Evolutionary conservation across 495 filamentous ascomycete species (phyloP).

Genomic region (Cladorrhinum samala): DNA sequence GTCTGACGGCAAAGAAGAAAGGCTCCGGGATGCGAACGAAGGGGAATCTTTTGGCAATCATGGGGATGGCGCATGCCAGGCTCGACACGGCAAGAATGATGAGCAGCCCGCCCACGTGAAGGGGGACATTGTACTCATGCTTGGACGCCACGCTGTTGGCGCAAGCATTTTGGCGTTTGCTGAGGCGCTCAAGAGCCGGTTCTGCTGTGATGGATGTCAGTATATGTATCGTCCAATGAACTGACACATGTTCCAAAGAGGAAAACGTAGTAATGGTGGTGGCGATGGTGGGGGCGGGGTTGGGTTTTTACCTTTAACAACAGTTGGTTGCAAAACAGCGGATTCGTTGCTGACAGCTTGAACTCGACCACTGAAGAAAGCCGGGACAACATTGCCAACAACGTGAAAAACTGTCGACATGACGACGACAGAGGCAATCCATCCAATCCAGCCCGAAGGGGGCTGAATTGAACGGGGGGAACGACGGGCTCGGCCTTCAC

Average conservation of each 20-base stretch:
- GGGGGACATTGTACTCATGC: constrained; percentile 56
- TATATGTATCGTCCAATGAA: neutral
- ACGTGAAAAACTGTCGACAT: constrained; percentile 19
- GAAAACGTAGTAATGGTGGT: no score
- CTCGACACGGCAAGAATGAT: constrained; percentile 66
- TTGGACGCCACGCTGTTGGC: constrained; percentile 6
- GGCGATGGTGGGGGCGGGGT: no score
- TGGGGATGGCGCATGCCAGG: constrained; percentile 53
- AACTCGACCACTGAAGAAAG: no score
- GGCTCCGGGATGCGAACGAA: constrained; percentile 36
- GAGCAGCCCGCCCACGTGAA: constrained; percentile 70
- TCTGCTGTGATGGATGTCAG: neutral
- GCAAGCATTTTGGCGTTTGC: constrained; percentile 15
- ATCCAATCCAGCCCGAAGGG: constrained; percentile 24
- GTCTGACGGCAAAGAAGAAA: constrained; percentile 66
- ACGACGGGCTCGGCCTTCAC: constrained; percentile 28
- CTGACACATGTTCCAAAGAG: neutral
- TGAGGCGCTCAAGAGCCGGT: constrained; percentile 4
- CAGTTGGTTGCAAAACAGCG: neutral
- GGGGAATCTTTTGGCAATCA: constrained; percentile 46
- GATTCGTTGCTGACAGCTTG: no score
- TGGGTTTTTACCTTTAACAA: neutral
- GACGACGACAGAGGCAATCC: constrained; percentile 24
- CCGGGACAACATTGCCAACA: constrained; percentile 7
- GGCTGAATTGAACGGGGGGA: constrained; percentile 6